Percentiles rank a stretch among this genome's conserved stretches.
phyloP scores from a whole-genome alignment of 2,329 filamentous ascomycete species.

The Alternaria alternata region DNA sequence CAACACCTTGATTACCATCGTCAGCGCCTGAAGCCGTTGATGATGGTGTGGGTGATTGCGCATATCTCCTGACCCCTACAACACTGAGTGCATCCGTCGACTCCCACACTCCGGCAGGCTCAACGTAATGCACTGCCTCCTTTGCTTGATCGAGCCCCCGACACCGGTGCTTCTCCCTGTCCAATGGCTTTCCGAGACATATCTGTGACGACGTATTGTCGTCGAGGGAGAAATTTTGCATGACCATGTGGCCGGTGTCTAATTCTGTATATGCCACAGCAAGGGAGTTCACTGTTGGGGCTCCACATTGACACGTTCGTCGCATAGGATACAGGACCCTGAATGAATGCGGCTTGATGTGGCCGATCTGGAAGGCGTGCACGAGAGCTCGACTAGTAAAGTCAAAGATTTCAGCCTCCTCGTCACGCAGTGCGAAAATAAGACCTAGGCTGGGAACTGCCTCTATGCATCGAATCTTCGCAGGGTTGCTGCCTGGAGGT shows the following conservation, averaged over 20 bases:
- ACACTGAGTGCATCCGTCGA: conserved; percentile 67
- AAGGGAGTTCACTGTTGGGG: conserved; percentile 67
- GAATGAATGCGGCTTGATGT: conserved; percentile 67
- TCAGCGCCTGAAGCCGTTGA: conserved; percentile 40
- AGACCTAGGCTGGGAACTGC: conserved; percentile 65
- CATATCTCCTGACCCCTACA: conserved; percentile 67
- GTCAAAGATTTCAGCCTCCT: conserved; percentile 68
- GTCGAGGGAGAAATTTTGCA: conserved; percentile 69
- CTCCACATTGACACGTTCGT: conserved; percentile 62
- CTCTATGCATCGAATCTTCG: conserved; percentile 65
- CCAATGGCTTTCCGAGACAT: conserved; percentile 61
- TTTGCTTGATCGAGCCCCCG: conserved; percentile 53
- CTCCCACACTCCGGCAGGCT: conserved; percentile 73
- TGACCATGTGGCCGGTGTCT: conserved; percentile 68
- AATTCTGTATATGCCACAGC: conserved; percentile 69
- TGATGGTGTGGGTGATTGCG: conserved; percentile 37
- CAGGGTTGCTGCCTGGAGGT: conserved; percentile 47
- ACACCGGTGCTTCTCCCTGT: conserved; percentile 42
- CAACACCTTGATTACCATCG: conserved; percentile 21
- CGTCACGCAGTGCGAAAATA: conserved; percentile 67
- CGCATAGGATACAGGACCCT: conserved; percentile 66
- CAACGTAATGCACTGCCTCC: conserved; percentile 62
- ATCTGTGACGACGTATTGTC: conserved; percentile 63
- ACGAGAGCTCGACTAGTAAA: conserved; percentile 64
- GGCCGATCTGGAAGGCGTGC: conserved; percentile 68